Conservation (phyloP, 1,284 basidiomycete species). For the Leucoagaricus sp. region DNA sequence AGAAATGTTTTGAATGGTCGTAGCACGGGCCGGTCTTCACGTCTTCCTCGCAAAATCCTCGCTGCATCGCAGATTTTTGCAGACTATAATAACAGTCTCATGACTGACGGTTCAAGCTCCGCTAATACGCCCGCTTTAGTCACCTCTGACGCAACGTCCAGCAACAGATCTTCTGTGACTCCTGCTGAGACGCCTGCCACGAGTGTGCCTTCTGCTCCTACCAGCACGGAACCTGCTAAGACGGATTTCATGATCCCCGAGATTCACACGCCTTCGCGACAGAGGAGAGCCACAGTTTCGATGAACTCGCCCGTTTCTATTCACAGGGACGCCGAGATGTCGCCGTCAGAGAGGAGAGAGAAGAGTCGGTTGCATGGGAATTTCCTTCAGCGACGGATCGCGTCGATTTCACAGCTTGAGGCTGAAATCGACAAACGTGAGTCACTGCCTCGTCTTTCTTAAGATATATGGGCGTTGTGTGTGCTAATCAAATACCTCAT, state of each 20-base stretch:
- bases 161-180: not conserved
- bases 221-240: conserved; percentile 19
- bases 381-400: conserved; percentile 61
- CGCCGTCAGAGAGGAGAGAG: conserved; percentile 64
- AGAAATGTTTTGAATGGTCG: conserved; percentile 34
- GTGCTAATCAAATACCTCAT: not conserved
- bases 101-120: conserved; percentile 8
- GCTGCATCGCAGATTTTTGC: conserved; percentile 70
- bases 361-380: conserved; percentile 68
- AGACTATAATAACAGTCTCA: conserved; percentile 13
- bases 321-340: conserved; percentile 38
- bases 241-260: conserved; percentile 32
- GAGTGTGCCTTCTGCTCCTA: conserved; percentile 3
- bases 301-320: conserved; percentile 53
- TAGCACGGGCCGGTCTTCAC: conserved; percentile 46
- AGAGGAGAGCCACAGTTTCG: conserved; percentile 65
- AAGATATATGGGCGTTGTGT: not conserved
- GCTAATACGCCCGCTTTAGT: not conserved
- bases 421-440: conserved; percentile 60
- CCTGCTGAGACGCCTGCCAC: not conserved
- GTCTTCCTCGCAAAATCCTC: conserved; percentile 60
- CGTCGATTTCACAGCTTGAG: conserved; percentile 60
- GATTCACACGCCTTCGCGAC: conserved; percentile 51
- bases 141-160: not conserved
- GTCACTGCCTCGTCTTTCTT: conserved; percentile 22